Evolutionary conservation across 805 yeast species (phyloP).

Genomic region (Metschnikowia colocasiae): DNA sequence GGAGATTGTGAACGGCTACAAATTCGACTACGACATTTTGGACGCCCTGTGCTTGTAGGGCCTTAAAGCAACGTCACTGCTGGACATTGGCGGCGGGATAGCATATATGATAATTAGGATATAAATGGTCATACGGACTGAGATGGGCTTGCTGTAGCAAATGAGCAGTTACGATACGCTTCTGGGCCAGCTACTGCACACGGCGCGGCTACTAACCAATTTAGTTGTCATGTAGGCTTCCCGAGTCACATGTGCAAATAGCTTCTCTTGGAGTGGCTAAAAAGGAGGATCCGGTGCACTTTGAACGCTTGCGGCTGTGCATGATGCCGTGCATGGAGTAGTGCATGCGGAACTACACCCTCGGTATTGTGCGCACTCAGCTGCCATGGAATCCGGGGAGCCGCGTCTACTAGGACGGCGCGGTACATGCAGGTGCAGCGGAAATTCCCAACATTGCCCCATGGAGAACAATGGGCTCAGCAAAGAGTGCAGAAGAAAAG

Average conservation of each 20-base stretch:
- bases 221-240: no score
- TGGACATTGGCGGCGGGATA: neutral
- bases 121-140: no score
- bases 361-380: neutral
- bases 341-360: neutral
- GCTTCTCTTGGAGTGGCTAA: no score
- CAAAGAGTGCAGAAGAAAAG: no score
- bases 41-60: constrained; percentile 32
- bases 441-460: neutral
- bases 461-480: no score
- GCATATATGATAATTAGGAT: no score
- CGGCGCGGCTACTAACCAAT: no score
- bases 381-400: neutral
- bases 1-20: constrained; percentile 42
- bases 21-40: constrained; percentile 42
- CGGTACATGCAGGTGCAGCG: neutral
- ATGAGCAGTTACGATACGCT: no score
- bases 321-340: neutral
- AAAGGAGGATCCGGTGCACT: neutral
- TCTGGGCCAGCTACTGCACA: no score
- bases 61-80: neutral
- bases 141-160: no score
- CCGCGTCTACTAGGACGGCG: neutral
- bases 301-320: neutral
- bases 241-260: no score